A percentile compares a stretch with the other conserved stretches of the same genome.
These are phyloP conservation scores for Conoideocrella luteorostrata DNA, from an alignment of 2,329 filamentous ascomycete species.

Conservation along the genomic window DNA sequence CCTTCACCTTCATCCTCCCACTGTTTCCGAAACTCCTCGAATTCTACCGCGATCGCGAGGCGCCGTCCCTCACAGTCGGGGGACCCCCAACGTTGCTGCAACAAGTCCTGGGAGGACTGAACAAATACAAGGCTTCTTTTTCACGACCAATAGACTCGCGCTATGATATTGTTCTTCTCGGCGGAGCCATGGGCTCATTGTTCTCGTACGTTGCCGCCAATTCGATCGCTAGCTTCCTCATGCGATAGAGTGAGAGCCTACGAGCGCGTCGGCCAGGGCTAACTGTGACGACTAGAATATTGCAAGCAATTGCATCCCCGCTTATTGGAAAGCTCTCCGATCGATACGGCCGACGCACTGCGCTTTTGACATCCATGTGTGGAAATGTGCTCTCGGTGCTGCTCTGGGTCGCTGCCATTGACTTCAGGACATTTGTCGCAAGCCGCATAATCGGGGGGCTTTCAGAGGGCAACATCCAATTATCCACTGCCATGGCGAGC, in stretches of 20 bases:
- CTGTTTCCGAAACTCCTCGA: conserved; percentile 92
- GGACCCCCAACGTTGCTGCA: conserved; percentile 64
- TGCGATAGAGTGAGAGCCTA: no score
- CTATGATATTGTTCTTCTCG: conserved; percentile 94
- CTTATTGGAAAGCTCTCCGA: conserved; percentile 87
- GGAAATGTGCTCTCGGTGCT: conserved; percentile 92
- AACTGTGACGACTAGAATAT: conserved; percentile 57
- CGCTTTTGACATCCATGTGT: conserved; percentile 82
- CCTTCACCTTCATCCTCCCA: conserved; percentile 96
- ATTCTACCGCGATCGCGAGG: conserved; percentile 87
- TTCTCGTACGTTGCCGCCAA: conserved; percentile 53
- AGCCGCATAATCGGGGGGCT: conserved; percentile 86
- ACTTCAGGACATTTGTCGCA: conserved; percentile 94
- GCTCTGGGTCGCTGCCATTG: conserved; percentile 86
- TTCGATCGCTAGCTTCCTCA: no score
- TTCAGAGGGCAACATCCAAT: conserved; percentile 93
- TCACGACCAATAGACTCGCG: conserved; percentile 87
- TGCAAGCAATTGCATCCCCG: conserved; percentile 88
- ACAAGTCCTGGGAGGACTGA: conserved; percentile 73
- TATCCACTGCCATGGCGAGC: conserved; percentile 92
- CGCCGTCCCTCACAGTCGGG: conserved; percentile 37
- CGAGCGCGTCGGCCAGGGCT: no score
- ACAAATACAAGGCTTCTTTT: conserved; percentile 92
- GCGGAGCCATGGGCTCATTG: conserved; percentile 85
- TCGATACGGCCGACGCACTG: conserved; percentile 76